phyloP scores from a whole-genome alignment of 371 early-diverging fungal species.

The Mortierella sp. region DNA sequence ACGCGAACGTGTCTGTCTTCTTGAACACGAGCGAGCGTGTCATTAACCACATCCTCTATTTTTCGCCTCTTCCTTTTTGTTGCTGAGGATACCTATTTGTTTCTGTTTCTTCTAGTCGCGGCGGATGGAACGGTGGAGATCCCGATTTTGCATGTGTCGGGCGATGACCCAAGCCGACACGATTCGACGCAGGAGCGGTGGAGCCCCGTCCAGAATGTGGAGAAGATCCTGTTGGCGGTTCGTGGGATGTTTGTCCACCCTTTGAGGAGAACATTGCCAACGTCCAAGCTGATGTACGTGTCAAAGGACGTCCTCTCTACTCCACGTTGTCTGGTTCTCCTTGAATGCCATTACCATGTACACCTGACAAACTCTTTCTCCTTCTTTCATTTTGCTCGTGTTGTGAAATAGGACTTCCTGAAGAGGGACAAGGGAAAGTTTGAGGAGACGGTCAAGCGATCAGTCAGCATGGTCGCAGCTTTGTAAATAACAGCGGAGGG shows the following conservation, averaged over 20 bases:
- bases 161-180: not conserved
- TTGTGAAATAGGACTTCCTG: not conserved
- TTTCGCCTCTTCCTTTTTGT: not conserved
- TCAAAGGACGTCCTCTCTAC: not conserved
- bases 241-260: slow-evolving; percentile 7
- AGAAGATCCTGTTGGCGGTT: slow-evolving; percentile 3
- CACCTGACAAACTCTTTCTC: no score
- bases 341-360: not conserved
- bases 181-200: slow-evolving; percentile 5
- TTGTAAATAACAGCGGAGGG: not conserved
- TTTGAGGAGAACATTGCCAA: slow-evolving; percentile 3
- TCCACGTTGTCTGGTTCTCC: not conserved
- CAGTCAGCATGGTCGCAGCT: not conserved
- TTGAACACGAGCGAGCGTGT: not conserved
- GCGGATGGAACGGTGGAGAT: slow-evolving; percentile 1
- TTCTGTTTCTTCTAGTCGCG: not conserved
- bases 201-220: slow-evolving; percentile 3
- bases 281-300: not conserved
- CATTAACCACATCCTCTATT: not conserved
- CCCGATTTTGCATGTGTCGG: not conserved
- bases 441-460: slow-evolving; percentile 1
- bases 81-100: not conserved
- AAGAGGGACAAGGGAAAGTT: not conserved
- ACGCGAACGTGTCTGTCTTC: no score
- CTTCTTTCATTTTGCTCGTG: not conserved